A percentile compares a stretch with the other conserved stretches of the same genome.
These are phyloP conservation scores for Rhizopogon vinicolor DNA, from an alignment of 768 basidiomycete genomes.

Conservation along the genomic window DNA sequence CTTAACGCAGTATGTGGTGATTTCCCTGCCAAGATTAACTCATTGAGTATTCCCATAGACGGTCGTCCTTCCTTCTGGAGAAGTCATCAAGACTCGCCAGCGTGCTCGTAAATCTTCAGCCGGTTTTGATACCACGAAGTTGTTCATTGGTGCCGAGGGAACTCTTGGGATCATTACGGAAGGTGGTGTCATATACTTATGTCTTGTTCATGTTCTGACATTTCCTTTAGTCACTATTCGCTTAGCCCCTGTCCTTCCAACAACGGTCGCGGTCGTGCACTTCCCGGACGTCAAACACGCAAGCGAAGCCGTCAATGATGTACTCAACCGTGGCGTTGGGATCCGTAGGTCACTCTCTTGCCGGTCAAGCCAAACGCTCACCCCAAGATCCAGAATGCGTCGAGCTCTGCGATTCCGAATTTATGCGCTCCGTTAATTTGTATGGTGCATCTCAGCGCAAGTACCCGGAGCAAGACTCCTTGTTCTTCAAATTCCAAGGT, in stretches of 20 bases:
- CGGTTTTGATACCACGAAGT: constrained; percentile 79
- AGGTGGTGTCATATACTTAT: constrained; percentile 32
- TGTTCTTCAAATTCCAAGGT: constrained; percentile 90
- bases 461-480: constrained; percentile 61
- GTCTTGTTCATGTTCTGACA: not conserved
- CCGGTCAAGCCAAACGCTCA: not conserved
- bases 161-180: constrained; percentile 90
- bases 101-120: constrained; percentile 81
- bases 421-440: constrained; percentile 60
- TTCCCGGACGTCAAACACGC: constrained; percentile 76
- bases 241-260: constrained; percentile 77
- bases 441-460: constrained; percentile 48
- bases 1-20: constrained; percentile 59
- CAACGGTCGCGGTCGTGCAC: constrained; percentile 76
- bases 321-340: constrained; percentile 66
- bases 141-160: constrained; percentile 82
- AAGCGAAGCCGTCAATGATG: constrained; percentile 68
- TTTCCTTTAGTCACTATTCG: constrained; percentile 66
- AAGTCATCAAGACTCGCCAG: constrained; percentile 85
- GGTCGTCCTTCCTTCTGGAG: constrained; percentile 82
- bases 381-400: constrained; percentile 58
- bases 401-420: constrained; percentile 72
- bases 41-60: constrained; percentile 42
- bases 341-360: constrained; percentile 51
- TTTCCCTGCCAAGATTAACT: not conserved